Evolutionary conservation across 2,329 filamentous ascomycete genomes (phyloP), one percentile per base, ranked within the genome.

Genomic region (Cladosporium austrohemisphaericum): DNA sequence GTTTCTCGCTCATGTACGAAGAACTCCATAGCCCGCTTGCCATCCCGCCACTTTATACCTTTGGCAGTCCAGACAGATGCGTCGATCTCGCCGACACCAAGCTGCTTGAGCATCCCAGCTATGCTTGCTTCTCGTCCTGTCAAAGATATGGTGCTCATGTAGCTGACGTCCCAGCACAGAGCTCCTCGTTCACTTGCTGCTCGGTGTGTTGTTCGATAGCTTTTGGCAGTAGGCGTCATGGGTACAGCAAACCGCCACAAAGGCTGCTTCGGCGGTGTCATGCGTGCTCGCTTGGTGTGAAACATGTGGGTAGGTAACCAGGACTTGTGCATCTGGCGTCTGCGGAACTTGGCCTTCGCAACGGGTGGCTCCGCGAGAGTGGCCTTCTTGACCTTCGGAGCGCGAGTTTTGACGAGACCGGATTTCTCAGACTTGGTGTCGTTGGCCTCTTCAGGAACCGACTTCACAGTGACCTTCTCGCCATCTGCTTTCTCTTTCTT

Each of bases 271-370:
- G 88, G 85, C 6, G 81, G 77, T 1, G 90, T 90, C 87, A 98
- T 94, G 52, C 80, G 86, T 18, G 93, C 89, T 52, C 93, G 77
- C 68, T 98, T 98, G 2, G 92, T 84, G 69, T 95, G 91, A 79
- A 87, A 98, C 56, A 94, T 71, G 67, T 98, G 93, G 5, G 93
- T 97, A 0, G 93, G 93, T 13, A 98, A 75, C 89, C 92, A 96
- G 2, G 87, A 90, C 73, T 97, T 97, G 66, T 87, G 78, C 37
- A 85, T 73, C 65, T 97, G 92, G 25, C 93, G 83, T 69, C 89
- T 93, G 57, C 85, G 83, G 65, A 89, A 97, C 60, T 85, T 91
- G 18, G 78, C 80, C 36, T 76, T 77, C 2, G 81, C 83, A 66
- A 65, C 74, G 4, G 73, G 72, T 4, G 82, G 78, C n/a, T 80